Evolutionary conservation across 2,329 filamentous ascomycete species (phyloP), one percentile per base, ranked within the genome.

Genomic region (Aspergillus pseudoviridinutans): DNA sequence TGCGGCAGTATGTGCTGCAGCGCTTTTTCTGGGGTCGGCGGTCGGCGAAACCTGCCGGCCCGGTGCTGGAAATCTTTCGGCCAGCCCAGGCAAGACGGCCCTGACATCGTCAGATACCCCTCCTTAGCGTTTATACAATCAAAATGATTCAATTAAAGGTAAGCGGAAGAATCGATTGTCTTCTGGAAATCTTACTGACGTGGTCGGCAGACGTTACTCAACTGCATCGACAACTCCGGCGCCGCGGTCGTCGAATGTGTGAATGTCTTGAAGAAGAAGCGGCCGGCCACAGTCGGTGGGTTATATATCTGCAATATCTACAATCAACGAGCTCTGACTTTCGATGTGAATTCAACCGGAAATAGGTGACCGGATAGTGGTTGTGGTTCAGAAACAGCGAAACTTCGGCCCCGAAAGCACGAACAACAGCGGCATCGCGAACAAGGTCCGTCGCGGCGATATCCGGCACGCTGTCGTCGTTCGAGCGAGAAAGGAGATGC

Each of bases 211-310:
- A 90, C 92, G 74, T 91, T 99, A 86, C 85, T 99, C 70, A 97
- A 94, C 80, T 97, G 94, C 87, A 97, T 99, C 86, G 94, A 99
- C 88, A 99, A 97, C 82, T 97, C 94, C 64, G 94, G 94, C 74
- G 94, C 94, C 67, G 92, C 94, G 69, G 83, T 99, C 66, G 94
- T 97, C 79, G 94, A 99, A 81, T 99, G 94, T 80, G 90, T 89
- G 74, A 89, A 93, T 74, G 89, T 97, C 62, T 82, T 99, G 70
- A 91, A 91, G 71, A 94, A 93, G 80, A 96, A 97, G 80, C 86
- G 88, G 51, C 69, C 76, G 70, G 94, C 93, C 59, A 88, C 87
- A 71, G 92, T 99, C 71, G 94, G 92, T 96, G 84, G 69, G 83
- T 64, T 47, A 29, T 29, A 35, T 27, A 10, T 10, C n/a, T 29